Conservation (phyloP, 306 rosid species). For the Trichosanthes cucumerina region DNA sequence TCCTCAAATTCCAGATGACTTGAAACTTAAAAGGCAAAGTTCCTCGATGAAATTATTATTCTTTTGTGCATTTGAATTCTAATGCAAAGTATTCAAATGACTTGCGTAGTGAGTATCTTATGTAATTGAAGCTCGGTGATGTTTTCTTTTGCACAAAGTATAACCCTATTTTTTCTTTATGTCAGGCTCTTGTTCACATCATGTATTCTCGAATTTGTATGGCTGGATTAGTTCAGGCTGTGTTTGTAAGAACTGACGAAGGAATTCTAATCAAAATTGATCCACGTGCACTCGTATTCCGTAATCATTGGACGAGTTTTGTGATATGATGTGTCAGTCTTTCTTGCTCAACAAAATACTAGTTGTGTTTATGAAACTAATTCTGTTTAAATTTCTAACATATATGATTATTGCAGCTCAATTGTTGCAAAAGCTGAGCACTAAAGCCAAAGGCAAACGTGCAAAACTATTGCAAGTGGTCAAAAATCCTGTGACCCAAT, state of each 20-base stretch:
- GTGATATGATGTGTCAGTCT: constrained; percentile 13
- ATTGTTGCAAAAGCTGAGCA: constrained; percentile 9
- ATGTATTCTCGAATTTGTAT: constrained; percentile 2
- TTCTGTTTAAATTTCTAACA: background rate
- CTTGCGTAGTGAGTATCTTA: no score
- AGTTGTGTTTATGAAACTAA: background rate
- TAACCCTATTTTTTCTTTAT: background rate
- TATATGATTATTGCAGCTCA: background rate
- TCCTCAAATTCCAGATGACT: no score
- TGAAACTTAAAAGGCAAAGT: no score
- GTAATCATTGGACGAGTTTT: constrained; percentile 13
- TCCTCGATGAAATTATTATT: no score
- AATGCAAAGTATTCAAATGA: no score
- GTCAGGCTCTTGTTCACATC: constrained; percentile 11
- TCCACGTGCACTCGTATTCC: constrained; percentile 8
- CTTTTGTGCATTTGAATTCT: no score
- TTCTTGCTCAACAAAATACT: background rate
- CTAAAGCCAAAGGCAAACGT: constrained; percentile 6
- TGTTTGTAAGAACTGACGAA: constrained; percentile 9
- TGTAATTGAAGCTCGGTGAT: background rate
- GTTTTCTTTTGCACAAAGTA: background rate
- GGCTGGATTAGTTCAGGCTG: constrained; percentile 7
- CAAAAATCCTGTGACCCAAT: constrained; percentile 1
- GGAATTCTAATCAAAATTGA: constrained; percentile 10
- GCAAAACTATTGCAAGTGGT: constrained; percentile 9